These are phyloP conservation scores for Volvariella volvacea DNA, from an alignment of 1,284 basidiomycete species.

Conservation along the genomic window DNA sequence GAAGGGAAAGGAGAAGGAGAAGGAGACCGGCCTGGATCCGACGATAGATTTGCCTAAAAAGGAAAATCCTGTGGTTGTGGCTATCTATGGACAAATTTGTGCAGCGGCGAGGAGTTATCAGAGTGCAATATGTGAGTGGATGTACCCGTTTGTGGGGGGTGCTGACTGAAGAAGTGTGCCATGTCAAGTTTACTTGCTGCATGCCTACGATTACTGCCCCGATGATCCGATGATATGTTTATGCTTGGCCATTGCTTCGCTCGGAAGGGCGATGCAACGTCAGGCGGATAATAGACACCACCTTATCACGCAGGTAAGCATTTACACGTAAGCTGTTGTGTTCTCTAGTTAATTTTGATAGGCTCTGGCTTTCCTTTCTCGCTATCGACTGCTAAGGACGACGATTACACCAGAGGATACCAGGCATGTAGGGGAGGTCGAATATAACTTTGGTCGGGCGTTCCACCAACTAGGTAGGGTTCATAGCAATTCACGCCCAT, in stretches of 20 bases:
- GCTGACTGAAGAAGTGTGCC: slow-evolving; percentile 2
- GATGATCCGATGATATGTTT: slow-evolving; percentile 85
- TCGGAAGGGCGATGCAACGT: slow-evolving; percentile 87
- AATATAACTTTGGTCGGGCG: slow-evolving; percentile 87
- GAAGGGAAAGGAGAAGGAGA: slow-evolving; percentile 12
- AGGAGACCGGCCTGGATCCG: slow-evolving; percentile 10
- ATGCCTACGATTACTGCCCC: slow-evolving; percentile 81
- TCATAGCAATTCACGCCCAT: neutral
- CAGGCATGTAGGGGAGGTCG: slow-evolving; percentile 65
- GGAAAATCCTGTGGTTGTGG: slow-evolving; percentile 67
- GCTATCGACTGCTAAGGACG: slow-evolving; percentile 60
- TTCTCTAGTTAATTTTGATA: slow-evolving; percentile 22
- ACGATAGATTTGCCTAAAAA: slow-evolving; percentile 51
- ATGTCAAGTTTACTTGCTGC: slow-evolving; percentile 73
- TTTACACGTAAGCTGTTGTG: neutral
- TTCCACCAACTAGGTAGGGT: slow-evolving; percentile 83
- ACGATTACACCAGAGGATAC: slow-evolving; percentile 17
- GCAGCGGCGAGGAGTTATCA: slow-evolving; percentile 84
- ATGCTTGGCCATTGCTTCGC: slow-evolving; percentile 74
- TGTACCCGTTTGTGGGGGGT: neutral
- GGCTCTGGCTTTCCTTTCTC: slow-evolving; percentile 78
- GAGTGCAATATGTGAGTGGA: slow-evolving; percentile 76
- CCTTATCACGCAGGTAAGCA: slow-evolving; percentile 63
- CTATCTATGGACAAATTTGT: slow-evolving; percentile 86
- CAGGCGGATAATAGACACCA: slow-evolving; percentile 94